These are phyloP conservation scores for Maudiozyma serrabonitensis DNA, from an alignment of 805 yeast genomes.

Conservation along the genomic window DNA sequence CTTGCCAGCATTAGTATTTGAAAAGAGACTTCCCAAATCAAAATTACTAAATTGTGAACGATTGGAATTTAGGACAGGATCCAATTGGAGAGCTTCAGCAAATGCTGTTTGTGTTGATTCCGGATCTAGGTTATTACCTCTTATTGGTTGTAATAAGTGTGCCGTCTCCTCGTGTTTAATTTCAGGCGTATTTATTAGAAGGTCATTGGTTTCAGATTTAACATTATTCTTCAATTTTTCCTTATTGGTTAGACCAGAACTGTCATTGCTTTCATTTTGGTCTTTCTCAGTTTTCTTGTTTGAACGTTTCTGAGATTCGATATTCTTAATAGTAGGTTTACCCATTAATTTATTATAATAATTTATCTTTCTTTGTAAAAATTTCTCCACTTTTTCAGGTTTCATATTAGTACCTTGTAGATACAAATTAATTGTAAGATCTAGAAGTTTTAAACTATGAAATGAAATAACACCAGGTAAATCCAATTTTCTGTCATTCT, in stretches of 20 bases:
- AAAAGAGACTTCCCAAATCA: slow-evolving; percentile 14
- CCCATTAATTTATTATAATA: slow-evolving; percentile 24
- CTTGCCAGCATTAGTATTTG: not conserved
- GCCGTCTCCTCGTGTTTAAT: not conserved
- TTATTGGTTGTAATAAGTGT: not conserved
- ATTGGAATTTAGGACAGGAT: slow-evolving; percentile 25
- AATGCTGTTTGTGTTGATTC: slow-evolving; percentile 15
- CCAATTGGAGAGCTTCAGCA: slow-evolving; percentile 25
- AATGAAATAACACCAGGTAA: slow-evolving; percentile 54
- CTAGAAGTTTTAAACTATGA: slow-evolving; percentile 47
- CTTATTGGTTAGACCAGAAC: not conserved
- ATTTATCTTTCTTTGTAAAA: slow-evolving; percentile 19
- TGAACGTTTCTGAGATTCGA: slow-evolving; percentile 5
- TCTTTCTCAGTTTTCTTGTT: slow-evolving; percentile 10
- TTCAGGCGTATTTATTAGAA: not conserved
- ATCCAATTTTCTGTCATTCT: slow-evolving; percentile 40
- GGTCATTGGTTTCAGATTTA: not conserved
- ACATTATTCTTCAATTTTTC: not conserved
- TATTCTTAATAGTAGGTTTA: slow-evolving; percentile 9
- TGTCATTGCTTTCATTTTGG: slow-evolving; percentile 3
- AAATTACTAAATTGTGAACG: slow-evolving; percentile 11
- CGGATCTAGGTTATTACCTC: not conserved
- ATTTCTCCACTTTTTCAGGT: slow-evolving; percentile 22
- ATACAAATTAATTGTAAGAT: slow-evolving; percentile 51
- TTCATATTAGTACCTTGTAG: slow-evolving; percentile 40